These are phyloP conservation scores for Silene uniflora DNA, from an alignment of 148 eudicot species.

Conservation along the genomic window DNA sequence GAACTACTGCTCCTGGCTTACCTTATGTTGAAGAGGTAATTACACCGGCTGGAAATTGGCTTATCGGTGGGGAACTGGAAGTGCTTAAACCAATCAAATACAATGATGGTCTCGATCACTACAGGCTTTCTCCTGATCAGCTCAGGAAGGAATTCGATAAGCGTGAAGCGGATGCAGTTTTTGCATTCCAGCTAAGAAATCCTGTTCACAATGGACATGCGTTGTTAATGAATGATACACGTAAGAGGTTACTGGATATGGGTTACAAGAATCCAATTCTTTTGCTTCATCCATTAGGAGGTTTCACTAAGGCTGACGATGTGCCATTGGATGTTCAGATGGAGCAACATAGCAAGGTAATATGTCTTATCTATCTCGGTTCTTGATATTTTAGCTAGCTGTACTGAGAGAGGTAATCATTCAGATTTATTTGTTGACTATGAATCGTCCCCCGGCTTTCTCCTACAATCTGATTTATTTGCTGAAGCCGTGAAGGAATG, in stretches of 20 bases:
- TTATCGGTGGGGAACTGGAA: slow-evolving; percentile 75
- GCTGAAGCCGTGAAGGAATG: too few species aligned
- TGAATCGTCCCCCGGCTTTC: too few species aligned
- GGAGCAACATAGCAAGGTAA: slow-evolving; percentile 86
- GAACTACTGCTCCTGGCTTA: slow-evolving; percentile 72
- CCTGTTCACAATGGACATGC: slow-evolving; percentile 94
- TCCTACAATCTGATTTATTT: too few species aligned
- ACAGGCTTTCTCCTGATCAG: slow-evolving; percentile 66
- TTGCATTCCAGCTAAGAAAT: slow-evolving; percentile 79
- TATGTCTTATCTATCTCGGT: neutral
- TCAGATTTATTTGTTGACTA: too few species aligned
- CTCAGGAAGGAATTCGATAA: slow-evolving; percentile 65
- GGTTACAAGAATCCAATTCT: slow-evolving; percentile 78
- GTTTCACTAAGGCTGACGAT: slow-evolving; percentile 80
- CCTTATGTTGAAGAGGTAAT: slow-evolving; percentile 80
- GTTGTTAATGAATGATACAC: slow-evolving; percentile 76
- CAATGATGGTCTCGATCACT: slow-evolving; percentile 82
- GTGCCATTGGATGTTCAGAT: slow-evolving; percentile 79
- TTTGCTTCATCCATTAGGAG: slow-evolving; percentile 83
- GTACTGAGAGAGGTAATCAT: neutral
- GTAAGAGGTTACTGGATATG: slow-evolving; percentile 59
- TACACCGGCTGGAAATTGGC: slow-evolving; percentile 71
- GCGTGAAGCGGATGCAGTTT: slow-evolving; percentile 84
- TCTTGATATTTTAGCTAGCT: neutral
- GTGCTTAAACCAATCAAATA: slow-evolving; percentile 66